Base-by-base conservation (phyloP, 75 land plant species). In the Selaginella tamariscina region DNA sequence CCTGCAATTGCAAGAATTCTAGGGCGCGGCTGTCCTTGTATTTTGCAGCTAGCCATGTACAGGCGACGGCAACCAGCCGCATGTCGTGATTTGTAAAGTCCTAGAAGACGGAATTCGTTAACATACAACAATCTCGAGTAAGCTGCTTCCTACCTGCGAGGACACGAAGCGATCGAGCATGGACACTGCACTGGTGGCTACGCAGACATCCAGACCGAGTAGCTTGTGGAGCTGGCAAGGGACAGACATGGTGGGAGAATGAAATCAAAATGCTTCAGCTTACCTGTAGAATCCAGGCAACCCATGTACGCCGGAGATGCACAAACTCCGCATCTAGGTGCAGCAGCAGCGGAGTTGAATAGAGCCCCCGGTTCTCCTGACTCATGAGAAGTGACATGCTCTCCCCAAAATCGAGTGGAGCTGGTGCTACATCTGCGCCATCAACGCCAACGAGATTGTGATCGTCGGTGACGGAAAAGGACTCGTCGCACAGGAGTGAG, bases 41-140 rank as follows among this genome's bases (percentile, higher is more conserved):
- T 55, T 73, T 73, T 22, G 64, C 75, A 20, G 75, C 75, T 29
- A 73, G 65, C 75, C 71, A 73, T 2, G 67, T 49, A 32, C 75
- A 73, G 18, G 71, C 75, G 22, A 67, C 30, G 11, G 70, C 75
- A 18, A 62, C 29, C 31, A 67, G 39, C 31, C 31, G 66, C 56
- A 72, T 26, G 5, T 72, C n/a, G n/a, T n/a, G n/a, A n/a, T n/a
- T n/a, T n/a, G n/a, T n/a, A n/a, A n/a, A n/a, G n/a, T n/a, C n/a
- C n/a, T n/a, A n/a, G n/a, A n/a, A n/a, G n/a, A n/a, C n/a, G n/a
- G n/a, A n/a, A n/a, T n/a, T n/a, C n/a, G n/a, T n/a, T n/a, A n/a
- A n/a, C n/a, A n/a, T n/a, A n/a, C n/a, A n/a, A 30, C 31, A 11
- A 18, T 23, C 28, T 27, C 15, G 64, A 13, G 23, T 32, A 30